Percentiles rank a stretch among this genome's conserved stretches.
Conservation (phyloP, 129 eudicot species). For the Centaurea solstitialis region DNA sequence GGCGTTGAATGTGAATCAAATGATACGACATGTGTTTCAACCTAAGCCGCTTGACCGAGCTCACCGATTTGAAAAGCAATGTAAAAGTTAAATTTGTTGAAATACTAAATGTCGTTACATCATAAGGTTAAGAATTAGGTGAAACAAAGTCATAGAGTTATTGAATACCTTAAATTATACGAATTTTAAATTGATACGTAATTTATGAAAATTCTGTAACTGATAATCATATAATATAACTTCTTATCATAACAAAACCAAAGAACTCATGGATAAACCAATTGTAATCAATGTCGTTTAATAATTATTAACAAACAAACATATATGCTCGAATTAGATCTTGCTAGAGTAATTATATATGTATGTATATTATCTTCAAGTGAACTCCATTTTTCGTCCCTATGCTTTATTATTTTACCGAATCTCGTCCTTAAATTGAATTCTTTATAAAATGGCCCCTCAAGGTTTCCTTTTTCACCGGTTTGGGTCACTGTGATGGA, state of each 20-base stretch:
- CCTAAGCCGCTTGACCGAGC: background rate
- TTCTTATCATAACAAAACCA: background rate
- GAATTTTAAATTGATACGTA: background rate
- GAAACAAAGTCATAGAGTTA: background rate
- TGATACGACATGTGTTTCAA: background rate
- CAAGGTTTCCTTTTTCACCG: background rate
- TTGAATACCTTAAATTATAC: background rate
- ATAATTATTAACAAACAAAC: background rate
- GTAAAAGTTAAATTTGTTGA: background rate
- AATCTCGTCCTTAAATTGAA: background rate
- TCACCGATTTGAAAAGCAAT: background rate
- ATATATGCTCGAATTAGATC: background rate
- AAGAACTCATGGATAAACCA: background rate
- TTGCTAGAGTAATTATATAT: background rate
- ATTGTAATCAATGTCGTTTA: background rate
- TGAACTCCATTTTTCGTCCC: background rate
- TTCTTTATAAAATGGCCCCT: background rate
- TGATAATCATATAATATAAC: background rate
- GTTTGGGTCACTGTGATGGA: background rate
- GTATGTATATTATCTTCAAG: background rate
- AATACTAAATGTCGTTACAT: background rate
- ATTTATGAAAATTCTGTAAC: no score
- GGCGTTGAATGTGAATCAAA: background rate
- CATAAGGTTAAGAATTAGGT: background rate
- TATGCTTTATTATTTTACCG: background rate